Conservation (phyloP, 805 yeast genomes). For the Yarrowia sp. region DNA sequence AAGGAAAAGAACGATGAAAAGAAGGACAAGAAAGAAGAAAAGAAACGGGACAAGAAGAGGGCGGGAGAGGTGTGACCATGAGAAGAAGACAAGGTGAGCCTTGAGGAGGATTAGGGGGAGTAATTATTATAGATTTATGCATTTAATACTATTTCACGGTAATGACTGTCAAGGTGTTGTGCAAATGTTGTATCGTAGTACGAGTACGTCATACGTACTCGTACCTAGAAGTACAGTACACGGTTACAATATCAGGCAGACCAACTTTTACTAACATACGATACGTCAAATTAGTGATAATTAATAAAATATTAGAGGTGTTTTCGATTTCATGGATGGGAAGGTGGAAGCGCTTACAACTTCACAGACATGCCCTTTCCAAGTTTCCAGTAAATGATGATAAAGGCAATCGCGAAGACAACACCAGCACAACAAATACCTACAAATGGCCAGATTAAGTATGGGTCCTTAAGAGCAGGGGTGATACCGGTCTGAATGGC, state of each 20-base stretch:
- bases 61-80: conserved; percentile 4
- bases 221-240: too few species aligned
- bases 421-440: conserved; percentile 7
- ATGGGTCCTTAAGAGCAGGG: not conserved
- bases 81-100: not conserved
- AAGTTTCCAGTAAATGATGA: not conserved
- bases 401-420: not conserved
- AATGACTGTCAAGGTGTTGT: not conserved
- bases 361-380: not conserved
- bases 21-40: conserved; percentile 16
- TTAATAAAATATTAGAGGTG: too few species aligned
- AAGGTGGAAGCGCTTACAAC: too few species aligned
- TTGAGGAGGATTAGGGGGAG: not conserved
- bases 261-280: too few species aligned
- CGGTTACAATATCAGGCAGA: too few species aligned
- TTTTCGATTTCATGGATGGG: too few species aligned
- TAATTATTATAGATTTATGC: conserved; percentile 12
- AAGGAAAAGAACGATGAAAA: conserved; percentile 9
- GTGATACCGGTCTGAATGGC: conserved; percentile 40
- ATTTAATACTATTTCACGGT: conserved; percentile 24
- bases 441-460: conserved; percentile 3
- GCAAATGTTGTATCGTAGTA: too few species aligned
- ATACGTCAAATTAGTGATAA: too few species aligned
- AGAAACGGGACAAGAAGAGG: conserved; percentile 17
- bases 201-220: too few species aligned